Conservation (phyloP, 805 yeast species). For the Hagleromyces aurorensis region DNA sequence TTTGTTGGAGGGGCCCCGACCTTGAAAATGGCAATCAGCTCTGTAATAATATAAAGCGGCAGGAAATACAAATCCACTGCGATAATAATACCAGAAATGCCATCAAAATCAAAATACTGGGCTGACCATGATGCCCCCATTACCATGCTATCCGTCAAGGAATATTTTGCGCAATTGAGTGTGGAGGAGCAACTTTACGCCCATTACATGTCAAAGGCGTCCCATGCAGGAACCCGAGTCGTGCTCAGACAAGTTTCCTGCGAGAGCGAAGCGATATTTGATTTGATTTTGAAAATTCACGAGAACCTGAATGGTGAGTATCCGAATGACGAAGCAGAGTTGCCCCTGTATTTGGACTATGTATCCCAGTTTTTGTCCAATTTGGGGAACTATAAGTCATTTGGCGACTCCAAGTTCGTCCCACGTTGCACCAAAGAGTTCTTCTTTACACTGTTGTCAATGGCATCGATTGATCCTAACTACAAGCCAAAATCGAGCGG, state of each 20-base stretch:
- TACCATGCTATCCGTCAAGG: constrained; percentile 54
- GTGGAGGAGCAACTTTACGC: constrained; percentile 61
- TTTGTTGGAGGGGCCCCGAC: no score
- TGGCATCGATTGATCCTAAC: constrained; percentile 31
- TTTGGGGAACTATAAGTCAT: constrained; percentile 74
- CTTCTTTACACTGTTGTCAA: constrained; percentile 33
- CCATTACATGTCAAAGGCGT: constrained; percentile 74
- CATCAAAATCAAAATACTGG: no score
- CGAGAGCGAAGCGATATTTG: constrained; percentile 70
- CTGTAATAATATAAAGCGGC: no score
- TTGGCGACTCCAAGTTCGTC: constrained; percentile 82
- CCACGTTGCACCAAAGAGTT: constrained; percentile 48
- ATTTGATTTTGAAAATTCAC: constrained; percentile 58
- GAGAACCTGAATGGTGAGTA: constrained; percentile 41
- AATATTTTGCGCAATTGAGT: constrained; percentile 61
- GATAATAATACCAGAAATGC: neutral
- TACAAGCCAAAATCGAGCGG: constrained; percentile 13
- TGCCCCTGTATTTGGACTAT: constrained; percentile 50
- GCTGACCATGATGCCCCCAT: constrained; percentile 67
- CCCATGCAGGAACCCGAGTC: constrained; percentile 76
- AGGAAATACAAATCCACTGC: no score
- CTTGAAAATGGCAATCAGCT: no score
- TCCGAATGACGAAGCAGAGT: constrained; percentile 26
- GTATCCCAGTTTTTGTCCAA: constrained; percentile 69
- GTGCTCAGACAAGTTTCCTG: constrained; percentile 76